These are phyloP conservation scores for Trichocomaceae sp. DNA, from an alignment of 2,329 filamentous ascomycete species.

Conservation along the genomic window DNA sequence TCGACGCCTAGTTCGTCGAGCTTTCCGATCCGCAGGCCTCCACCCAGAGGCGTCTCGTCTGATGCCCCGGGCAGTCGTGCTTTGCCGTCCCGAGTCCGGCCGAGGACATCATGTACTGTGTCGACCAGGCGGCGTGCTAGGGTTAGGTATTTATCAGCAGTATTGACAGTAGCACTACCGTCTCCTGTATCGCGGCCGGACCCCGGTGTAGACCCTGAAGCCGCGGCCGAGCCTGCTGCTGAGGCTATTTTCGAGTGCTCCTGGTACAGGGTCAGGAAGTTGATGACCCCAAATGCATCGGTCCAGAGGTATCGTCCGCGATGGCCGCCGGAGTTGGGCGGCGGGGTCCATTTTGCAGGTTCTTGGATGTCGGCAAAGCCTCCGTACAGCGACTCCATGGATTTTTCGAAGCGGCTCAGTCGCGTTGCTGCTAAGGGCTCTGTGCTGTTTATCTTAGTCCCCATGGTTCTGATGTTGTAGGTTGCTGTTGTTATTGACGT, in stretches of 20 bases:
- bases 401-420: conserved; percentile 27
- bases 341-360: conserved; percentile 42
- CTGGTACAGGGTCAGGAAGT: conserved; percentile 50
- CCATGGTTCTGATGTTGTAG: background rate
- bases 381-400: conserved; percentile 38
- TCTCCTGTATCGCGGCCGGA: background rate
- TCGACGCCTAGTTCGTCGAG: conserved; percentile 43
- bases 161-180: background rate
- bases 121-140: conserved; percentile 45
- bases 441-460: background rate
- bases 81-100: conserved; percentile 45
- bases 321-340: conserved; percentile 48
- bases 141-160: conserved; percentile 38
- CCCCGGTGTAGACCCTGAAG: background rate
- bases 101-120: conserved; percentile 49
- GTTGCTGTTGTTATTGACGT: background rate
- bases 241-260: conserved; percentile 24
- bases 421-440: conserved; percentile 18
- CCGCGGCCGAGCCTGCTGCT: background rate
- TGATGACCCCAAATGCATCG: conserved; percentile 55
- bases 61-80: conserved; percentile 47
- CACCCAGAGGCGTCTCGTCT: conserved; percentile 46
- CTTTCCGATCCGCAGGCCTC: conserved; percentile 56
- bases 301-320: conserved; percentile 57
- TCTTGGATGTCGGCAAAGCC: conserved; percentile 26